These are phyloP conservation scores for Schoenoplectus tabernaemontani DNA, from an alignment of 202 grass and related monocot species.

Conservation along the genomic window DNA sequence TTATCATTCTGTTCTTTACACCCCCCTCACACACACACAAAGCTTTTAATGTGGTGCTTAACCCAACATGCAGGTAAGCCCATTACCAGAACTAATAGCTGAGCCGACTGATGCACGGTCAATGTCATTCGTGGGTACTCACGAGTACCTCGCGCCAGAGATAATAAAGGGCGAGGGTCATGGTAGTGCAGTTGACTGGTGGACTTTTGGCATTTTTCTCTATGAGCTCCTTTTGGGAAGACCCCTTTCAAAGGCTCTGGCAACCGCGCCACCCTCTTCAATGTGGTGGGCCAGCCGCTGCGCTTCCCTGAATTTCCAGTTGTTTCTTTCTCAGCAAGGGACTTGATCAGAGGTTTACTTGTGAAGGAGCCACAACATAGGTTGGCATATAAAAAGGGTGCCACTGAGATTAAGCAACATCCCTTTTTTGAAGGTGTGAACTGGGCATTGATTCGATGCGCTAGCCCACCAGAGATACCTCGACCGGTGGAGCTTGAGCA, in stretches of 20 bases:
- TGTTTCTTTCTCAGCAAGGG: conserved; percentile 63
- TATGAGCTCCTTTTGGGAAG: conserved; percentile 90
- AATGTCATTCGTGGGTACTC: conserved; percentile 89
- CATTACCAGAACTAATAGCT: conserved; percentile 77
- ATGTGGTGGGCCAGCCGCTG: conserved; percentile 65
- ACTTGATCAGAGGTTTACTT: conserved; percentile 71
- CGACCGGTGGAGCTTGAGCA: conserved; percentile 42
- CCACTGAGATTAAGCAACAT: conserved; percentile 86
- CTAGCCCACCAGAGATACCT: conserved; percentile 81
- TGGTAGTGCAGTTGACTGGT: conserved; percentile 88
- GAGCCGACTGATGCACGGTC: conserved; percentile 85
- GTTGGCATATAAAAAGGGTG: conserved; percentile 63
- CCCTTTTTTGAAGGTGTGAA: conserved; percentile 85
- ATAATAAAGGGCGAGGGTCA: conserved; percentile 92
- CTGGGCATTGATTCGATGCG: conserved; percentile 84
- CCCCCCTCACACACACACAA: background rate
- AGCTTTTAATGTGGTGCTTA: background rate
- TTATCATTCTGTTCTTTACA: background rate
- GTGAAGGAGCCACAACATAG: conserved; percentile 73
- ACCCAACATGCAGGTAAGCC: conserved; percentile 24
- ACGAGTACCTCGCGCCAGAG: conserved; percentile 85
- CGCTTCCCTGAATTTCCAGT: conserved; percentile 64
- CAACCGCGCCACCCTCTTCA: conserved; percentile 70
- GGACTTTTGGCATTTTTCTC: conserved; percentile 90
- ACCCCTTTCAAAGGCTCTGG: conserved; percentile 85